These are phyloP conservation scores for Sporothrix dimorphospora DNA, from an alignment of 2,329 filamentous ascomycete genomes.

Conservation along the genomic window DNA sequence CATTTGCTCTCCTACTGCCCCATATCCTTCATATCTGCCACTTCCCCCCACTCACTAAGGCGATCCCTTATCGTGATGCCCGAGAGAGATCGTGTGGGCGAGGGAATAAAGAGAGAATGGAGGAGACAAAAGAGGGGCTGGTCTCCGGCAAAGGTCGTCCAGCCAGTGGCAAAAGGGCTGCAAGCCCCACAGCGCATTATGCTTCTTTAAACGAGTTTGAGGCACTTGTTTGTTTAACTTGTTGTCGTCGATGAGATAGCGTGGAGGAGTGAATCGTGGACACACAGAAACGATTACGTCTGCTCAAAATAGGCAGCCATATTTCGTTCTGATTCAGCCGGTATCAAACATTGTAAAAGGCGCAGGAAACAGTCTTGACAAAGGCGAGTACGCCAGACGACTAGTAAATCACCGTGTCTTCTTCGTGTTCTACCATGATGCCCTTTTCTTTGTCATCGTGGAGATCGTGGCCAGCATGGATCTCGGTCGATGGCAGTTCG, in stretches of 20 bases:
- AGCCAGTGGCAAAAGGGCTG: neutral
- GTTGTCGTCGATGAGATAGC: neutral
- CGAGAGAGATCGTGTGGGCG: neutral
- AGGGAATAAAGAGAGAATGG: neutral
- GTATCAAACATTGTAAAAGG: neutral
- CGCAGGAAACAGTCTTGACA: neutral
- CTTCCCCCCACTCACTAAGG: neutral
- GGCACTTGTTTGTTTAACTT: neutral
- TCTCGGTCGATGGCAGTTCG: constrained; percentile 40
- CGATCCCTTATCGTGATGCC: neutral
- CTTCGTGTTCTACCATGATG: constrained; percentile 79
- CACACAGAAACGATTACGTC: constrained; percentile 2
- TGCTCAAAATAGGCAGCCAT: neutral
- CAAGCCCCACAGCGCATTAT: neutral
- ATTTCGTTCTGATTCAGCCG: neutral
- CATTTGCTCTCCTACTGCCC: neutral
- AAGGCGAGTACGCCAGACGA: neutral
- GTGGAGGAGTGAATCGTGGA: neutral
- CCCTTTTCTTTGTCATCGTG: constrained; percentile 75
- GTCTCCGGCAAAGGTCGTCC: neutral
- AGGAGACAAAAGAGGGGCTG: neutral
- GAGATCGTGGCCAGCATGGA: constrained; percentile 38
- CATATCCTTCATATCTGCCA: neutral
- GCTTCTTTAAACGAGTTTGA: neutral
- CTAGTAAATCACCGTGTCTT: constrained; percentile 91